Conservation (phyloP, 495 filamentous ascomycete species). For the Podospora tetraspora region DNA sequence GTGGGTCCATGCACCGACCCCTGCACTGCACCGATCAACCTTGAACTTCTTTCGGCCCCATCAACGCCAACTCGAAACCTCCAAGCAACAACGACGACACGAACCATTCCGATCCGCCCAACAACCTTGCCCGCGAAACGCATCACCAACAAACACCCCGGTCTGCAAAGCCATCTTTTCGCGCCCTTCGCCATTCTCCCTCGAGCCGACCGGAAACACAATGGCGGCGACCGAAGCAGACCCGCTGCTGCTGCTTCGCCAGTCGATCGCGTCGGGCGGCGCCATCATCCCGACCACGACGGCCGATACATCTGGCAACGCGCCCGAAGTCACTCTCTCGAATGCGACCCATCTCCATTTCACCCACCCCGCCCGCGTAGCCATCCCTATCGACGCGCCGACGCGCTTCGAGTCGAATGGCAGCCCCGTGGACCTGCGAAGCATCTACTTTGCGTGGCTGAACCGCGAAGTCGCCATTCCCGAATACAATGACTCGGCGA, state of each 20-base stretch:
- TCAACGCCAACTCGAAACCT: slow-evolving; percentile 4
- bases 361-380: slow-evolving; percentile 52
- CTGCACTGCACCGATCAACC: neutral
- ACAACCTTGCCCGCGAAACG: neutral
- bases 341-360: slow-evolving; percentile 81
- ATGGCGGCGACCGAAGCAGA: slow-evolving; percentile 51
- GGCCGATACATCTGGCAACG: slow-evolving; percentile 39
- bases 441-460: slow-evolving; percentile 90
- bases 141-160: neutral
- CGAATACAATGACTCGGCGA: slow-evolving; percentile 80
- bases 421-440: slow-evolving; percentile 78
- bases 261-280: slow-evolving; percentile 62
- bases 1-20: neutral
- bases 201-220: neutral
- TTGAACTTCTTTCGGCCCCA: slow-evolving; percentile 9
- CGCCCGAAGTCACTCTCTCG: slow-evolving; percentile 51
- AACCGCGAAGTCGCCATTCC: slow-evolving; percentile 83
- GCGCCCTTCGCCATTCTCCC: neutral
- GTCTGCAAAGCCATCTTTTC: neutral
- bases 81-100: neutral
- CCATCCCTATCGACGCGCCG: slow-evolving; percentile 65
- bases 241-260: slow-evolving; percentile 72
- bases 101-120: neutral
- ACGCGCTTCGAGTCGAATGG: slow-evolving; percentile 74
- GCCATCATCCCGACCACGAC: slow-evolving; percentile 64